Percentiles rank a stretch among this genome's conserved stretches.
Conservation (phyloP, 2,329 filamentous ascomycete genomes). For the Monosporascus sp. region DNA sequence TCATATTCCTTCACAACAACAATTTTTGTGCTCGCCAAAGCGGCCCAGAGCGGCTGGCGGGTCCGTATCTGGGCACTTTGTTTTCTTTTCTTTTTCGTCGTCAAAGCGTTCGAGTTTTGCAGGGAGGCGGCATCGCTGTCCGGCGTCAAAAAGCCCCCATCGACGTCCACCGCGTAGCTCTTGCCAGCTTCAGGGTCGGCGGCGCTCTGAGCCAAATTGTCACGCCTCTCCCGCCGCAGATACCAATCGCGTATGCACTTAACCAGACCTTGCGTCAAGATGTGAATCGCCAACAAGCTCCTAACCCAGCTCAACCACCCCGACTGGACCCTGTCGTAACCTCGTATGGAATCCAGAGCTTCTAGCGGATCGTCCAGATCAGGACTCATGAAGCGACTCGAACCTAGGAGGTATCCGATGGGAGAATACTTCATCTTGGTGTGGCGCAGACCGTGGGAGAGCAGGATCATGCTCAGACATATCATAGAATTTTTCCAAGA, state of each 20-base stretch:
- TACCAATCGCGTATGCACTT: conserved; percentile 67
- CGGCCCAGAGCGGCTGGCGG: conserved; percentile 89
- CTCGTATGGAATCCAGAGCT: conserved; percentile 29
- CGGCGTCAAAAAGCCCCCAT: conserved; percentile 45
- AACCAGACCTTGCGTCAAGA: conserved; percentile 67
- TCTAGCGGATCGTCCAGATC: conserved; percentile 45
- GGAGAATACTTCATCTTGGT: conserved; percentile 45
- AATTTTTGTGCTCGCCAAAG: conserved; percentile 91
- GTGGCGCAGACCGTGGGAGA: conserved; percentile 47
- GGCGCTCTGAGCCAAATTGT: conserved; percentile 40
- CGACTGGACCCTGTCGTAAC: conserved; percentile 48
- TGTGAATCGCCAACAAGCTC: conserved; percentile 68
- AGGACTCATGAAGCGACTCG: conserved; percentile 39
- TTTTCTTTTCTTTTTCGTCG: conserved; percentile 78
- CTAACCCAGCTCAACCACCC: conserved; percentile 61
- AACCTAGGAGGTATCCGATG: conserved; percentile 40
- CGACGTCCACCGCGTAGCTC: conserved; percentile 32
- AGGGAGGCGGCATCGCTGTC: conserved; percentile 48
- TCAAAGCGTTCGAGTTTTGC: conserved; percentile 51
- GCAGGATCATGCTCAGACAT: conserved; percentile 62
- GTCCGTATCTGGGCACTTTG: conserved; percentile 87
- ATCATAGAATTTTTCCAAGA: conserved; percentile 64
- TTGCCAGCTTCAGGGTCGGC: conserved; percentile 62
- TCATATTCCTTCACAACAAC: conserved; percentile 90
- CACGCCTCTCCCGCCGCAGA: conserved; percentile 53